Base-by-base conservation (phyloP, 192 early-diverging fungal species). In the Haplosporangium gracile region DNA sequence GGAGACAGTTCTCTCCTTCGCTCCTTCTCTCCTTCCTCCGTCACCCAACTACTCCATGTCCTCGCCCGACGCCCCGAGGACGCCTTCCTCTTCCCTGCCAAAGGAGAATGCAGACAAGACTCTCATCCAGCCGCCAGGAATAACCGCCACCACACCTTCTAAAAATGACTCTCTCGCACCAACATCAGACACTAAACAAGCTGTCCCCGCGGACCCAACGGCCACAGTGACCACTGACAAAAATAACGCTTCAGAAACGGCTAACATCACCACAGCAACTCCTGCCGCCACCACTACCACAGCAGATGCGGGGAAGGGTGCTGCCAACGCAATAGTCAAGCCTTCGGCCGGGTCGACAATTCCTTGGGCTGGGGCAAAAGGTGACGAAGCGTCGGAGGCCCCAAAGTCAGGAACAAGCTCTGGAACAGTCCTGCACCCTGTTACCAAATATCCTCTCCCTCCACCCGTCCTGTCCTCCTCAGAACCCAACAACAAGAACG, bases 11-110 rank as follows among this genome's bases (percentile, higher is more conserved):
- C 42, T n/a, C 68, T 36, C 68, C 29, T 39, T 32, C 26, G n/a
- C 53, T 20, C 53, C 78, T 53, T 39, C 24, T 6, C n/a, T 8
- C 13, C 71, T 39, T 34, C 60, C 5, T 16, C 29, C 72, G 36
- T 26, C 40, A 32, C 40, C 53, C 60, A 45, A 40, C 40, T 60
- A 11, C 43, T 22, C 71, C 49, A 86, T 86, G 84, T 77, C 79
- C 49, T 76, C 79, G 72, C 70, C 47, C 49, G 75, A 81, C 75
- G 74, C 77, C 38, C 75, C 78, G 13, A 57, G 60, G 55, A 57
- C 57, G 36, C 36, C 51, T 24, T 55, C 51, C 40, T 29, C 75
- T 63, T 20, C 53, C 38, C 53, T 18, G 5, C 60, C 39, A 42
- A 71, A 71, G 34, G 38, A 39, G 40, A 42, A 71, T 71, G 70